phyloP scores from a whole-genome alignment of 371 early-diverging fungal species.

The Conidiobolus coronatus region DNA sequence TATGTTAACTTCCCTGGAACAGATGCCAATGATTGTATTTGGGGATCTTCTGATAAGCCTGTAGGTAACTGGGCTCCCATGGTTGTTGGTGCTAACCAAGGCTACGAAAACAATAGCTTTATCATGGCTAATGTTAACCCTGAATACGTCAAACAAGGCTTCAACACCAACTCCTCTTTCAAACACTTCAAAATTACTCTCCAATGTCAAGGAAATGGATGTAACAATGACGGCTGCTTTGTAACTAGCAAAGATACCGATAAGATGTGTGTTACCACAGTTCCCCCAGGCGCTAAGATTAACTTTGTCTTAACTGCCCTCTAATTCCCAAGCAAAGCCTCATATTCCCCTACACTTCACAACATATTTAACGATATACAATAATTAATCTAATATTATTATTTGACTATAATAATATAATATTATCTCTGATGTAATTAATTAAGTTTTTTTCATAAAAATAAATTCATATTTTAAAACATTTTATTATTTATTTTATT shows the following conservation, averaged over 20 bases:
- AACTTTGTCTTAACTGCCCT: no score
- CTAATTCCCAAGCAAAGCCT: no score
- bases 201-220: background rate
- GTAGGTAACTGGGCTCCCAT: conserved; percentile 7
- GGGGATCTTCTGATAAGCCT: background rate
- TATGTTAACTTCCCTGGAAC: conserved; percentile 3
- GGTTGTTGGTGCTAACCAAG: conserved; percentile 4
- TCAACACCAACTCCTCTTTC: background rate
- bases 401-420: no score
- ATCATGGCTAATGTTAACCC: conserved; percentile 2
- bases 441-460: no score
- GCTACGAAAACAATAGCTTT: background rate
- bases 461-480: no score
- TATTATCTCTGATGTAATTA: no score
- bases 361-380: no score
- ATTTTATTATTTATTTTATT: no score
- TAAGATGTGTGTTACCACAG: background rate
- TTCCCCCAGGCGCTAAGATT: background rate
- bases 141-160: background rate
- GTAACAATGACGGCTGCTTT: background rate
- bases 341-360: no score
- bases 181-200: background rate
- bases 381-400: no score
- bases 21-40: background rate
- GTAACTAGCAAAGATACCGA: background rate